A percentile compares a stretch with the other conserved stretches of the same genome.
These are phyloP conservation scores for Fusarium virguliforme DNA, from an alignment of 2,329 filamentous ascomycete species.

Conservation along the genomic window DNA sequence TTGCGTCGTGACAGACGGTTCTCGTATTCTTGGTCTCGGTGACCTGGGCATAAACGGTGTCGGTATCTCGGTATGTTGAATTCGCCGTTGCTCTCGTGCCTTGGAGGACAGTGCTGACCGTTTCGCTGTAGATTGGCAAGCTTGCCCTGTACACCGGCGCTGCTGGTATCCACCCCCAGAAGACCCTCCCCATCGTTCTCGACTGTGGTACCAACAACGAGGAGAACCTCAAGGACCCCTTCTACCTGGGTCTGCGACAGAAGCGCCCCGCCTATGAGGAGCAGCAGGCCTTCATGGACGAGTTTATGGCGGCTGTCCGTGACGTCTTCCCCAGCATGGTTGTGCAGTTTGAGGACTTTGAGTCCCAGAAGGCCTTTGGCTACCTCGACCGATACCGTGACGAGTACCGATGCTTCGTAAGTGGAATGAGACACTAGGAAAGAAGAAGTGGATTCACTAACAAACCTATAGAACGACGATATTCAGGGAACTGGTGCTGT, in stretches of 20 bases:
- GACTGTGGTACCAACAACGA: slow-evolving; percentile 79
- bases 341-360: slow-evolving; percentile 98
- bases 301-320: slow-evolving; percentile 93
- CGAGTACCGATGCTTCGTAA: slow-evolving; percentile 87
- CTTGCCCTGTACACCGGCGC: slow-evolving; percentile 95
- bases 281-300: slow-evolving; percentile 94
- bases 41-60: slow-evolving; percentile 98
- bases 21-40: slow-evolving; percentile 90
- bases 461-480: slow-evolving; percentile 79
- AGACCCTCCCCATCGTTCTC: slow-evolving; percentile 81
- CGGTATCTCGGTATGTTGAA: slow-evolving; percentile 85
- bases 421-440: slow-evolving; percentile 17
- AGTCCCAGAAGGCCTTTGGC: slow-evolving; percentile 91
- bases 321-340: slow-evolving; percentile 79
- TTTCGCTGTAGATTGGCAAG: slow-evolving; percentile 81
- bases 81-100: not conserved
- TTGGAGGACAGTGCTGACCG: slow-evolving; percentile 42
- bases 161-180: slow-evolving; percentile 92
- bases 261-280: slow-evolving; percentile 84
- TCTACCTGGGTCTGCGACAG: slow-evolving; percentile 92
- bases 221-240: slow-evolving; percentile 75
- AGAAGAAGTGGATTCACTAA: slow-evolving; percentile 30
- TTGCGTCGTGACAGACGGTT: slow-evolving; percentile 96
- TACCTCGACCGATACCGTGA: slow-evolving; percentile 92
- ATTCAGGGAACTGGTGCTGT: slow-evolving; percentile 98